Conservation (phyloP, 208 protist genomes). For the Acanthamoeba royreba region DNA sequence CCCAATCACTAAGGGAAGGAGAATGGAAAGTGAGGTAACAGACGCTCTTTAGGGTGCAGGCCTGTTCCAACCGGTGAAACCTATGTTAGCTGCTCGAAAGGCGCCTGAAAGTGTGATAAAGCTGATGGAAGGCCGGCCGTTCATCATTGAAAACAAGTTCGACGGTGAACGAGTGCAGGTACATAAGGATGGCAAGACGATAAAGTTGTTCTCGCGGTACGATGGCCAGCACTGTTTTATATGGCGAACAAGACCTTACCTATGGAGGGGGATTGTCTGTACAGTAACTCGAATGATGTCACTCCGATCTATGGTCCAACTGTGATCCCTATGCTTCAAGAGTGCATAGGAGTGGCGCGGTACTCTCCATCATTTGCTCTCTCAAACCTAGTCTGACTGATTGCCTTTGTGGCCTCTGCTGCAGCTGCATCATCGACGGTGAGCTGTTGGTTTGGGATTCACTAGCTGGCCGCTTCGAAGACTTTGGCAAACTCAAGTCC, state of each 20-base stretch:
- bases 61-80: conserved; percentile 68
- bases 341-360: conserved; percentile 30
- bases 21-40: background rate
- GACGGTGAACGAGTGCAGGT: conserved; percentile 73
- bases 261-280: too few relatives aligned
- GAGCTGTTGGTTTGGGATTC: conserved; percentile 74
- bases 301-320: conserved; percentile 54
- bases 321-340: conserved; percentile 49
- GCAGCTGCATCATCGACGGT: conserved; percentile 67
- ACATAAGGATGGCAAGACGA: conserved; percentile 59
- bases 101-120: conserved; percentile 41
- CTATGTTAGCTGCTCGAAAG: conserved; percentile 64
- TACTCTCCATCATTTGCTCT: background rate
- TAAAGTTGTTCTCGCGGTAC: conserved; percentile 56
- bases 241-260: background rate
- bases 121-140: conserved; percentile 48
- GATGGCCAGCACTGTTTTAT: background rate
- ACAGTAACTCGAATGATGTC: conserved; percentile 65
- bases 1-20: background rate
- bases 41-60: background rate
- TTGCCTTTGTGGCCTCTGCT: background rate
- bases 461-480: conserved; percentile 61
- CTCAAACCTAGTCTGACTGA: background rate
- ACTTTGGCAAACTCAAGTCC: conserved; percentile 73
- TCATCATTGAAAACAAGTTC: conserved; percentile 69